Evolutionary conservation across 2,329 filamentous ascomycete species (phyloP), one percentile per base, ranked within the genome.

Genomic region (Fusarium virguliforme): DNA sequence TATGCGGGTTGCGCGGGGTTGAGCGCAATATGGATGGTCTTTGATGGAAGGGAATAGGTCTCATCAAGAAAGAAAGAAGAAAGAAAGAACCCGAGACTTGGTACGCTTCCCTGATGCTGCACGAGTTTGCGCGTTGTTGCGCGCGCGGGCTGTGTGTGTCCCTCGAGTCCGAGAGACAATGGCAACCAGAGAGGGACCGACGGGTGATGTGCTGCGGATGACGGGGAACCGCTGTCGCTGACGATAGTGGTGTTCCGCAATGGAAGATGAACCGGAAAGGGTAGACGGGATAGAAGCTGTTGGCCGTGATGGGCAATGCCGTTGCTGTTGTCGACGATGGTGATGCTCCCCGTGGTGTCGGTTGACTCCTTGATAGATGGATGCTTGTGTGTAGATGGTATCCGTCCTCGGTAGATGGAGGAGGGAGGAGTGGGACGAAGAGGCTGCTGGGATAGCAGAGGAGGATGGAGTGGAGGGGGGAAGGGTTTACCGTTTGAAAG

Each of bases 401-500:
- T 70, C 66, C 64, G 63, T 60, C 55, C 60, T 66, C 53, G 53
- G 61, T 67, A 63, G 65, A 70, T 60, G 62, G 62, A 68, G 67
- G 67, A 67, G 68, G 69, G 74, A 67, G 70, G 72, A 70, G 69
- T 75, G 65, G 73, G 69, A 74, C 68, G 69, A 60, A 63, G 69
- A 59, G 67, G 67, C 60, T 73, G 60, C 71, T 74, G 64, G 73
- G 70, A 65, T 70, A 70, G 65, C 61, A 69, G 63, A 72, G 60
- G 57, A 64, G 43, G 62, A 69, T 73, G 71, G 70, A 64, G 71
- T 58, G 72, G 67, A 68, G 65, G 63, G 65, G 59, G 50, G 54
- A 64, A 66, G 65, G 71, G 73, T 58, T 69, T 71, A 72, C 71
- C 71, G 73, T 75, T 75, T 72, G 63, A 68, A 71, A 72, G 73